These are phyloP conservation scores for Populus hybrid DNA, from an alignment of 441 rosid genomes.

Conservation along the genomic window DNA sequence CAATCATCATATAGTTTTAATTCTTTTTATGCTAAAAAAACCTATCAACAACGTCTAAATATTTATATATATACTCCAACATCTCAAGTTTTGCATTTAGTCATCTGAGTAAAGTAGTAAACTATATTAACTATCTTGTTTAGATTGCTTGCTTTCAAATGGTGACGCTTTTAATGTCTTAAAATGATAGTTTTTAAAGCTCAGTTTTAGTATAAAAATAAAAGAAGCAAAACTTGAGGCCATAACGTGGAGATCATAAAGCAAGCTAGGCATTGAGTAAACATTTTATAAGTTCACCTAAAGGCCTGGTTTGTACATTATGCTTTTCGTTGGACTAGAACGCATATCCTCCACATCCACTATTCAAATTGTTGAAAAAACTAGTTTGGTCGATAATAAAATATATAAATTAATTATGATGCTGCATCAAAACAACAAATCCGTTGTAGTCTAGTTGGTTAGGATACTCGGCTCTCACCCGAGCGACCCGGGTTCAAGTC, in stretches of 20 bases:
- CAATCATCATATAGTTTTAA: too few relatives aligned
- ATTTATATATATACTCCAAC: too few relatives aligned
- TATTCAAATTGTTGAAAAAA: background rate
- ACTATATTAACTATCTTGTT: too few relatives aligned
- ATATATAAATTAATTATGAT: too few relatives aligned
- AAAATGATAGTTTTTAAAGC: background rate
- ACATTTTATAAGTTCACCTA: background rate
- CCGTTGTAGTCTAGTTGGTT: conserved; percentile 97
- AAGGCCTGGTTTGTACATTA: background rate
- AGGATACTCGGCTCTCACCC: conserved; percentile 99
- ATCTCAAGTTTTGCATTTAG: too few relatives aligned
- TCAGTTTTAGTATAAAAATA: too few relatives aligned
- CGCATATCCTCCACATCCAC: background rate
- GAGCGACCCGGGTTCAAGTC: conserved; percentile 86
- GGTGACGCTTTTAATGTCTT: too few relatives aligned
- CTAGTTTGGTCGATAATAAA: background rate
- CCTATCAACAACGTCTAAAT: too few relatives aligned
- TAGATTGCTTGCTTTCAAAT: too few relatives aligned
- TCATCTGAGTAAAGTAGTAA: too few relatives aligned
- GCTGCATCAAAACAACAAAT: background rate
- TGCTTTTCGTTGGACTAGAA: background rate
- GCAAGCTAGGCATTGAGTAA: background rate
- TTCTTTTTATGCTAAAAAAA: too few relatives aligned
- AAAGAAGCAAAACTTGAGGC: background rate
- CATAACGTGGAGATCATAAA: background rate